phyloP scores from a whole-genome alignment of 2,329 filamentous ascomycete genomes.

The Anisogramma anomala region DNA sequence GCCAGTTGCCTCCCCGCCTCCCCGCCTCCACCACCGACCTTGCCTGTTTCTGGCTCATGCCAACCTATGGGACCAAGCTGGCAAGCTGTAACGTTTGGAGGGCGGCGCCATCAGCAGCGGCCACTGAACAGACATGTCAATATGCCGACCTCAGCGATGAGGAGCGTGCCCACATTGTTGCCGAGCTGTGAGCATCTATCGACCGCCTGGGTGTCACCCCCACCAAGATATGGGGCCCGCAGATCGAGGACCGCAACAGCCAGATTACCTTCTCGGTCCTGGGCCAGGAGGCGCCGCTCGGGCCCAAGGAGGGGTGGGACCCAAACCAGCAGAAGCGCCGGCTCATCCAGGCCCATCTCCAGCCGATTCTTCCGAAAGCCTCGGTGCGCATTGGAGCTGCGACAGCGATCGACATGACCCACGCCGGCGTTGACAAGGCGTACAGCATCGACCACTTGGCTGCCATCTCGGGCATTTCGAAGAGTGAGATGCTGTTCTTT shows the following conservation, averaged over 20 bases:
- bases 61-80: conserved; percentile 30
- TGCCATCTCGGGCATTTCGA: conserved; percentile 22
- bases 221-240: conserved; percentile 27
- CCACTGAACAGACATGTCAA: conserved; percentile 21
- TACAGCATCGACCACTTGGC: conserved; percentile 21
- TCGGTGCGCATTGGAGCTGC: conserved; percentile 31
- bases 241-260: conserved; percentile 30
- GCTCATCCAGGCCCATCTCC: conserved; percentile 27
- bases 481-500: conserved; percentile 30
- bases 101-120: conserved; percentile 20
- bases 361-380: conserved; percentile 24
- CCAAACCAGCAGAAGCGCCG: conserved; percentile 29
- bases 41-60: conserved; percentile 31
- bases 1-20: conserved; percentile 25
- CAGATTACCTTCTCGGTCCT: conserved; percentile 32
- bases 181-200: conserved; percentile 25
- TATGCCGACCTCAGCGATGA: conserved; percentile 28
- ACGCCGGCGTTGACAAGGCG: conserved; percentile 28
- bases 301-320: conserved; percentile 27
- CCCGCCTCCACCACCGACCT: conserved; percentile 24
- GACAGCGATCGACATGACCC: conserved; percentile 29
- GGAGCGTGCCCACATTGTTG: conserved; percentile 21
- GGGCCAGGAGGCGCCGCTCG: conserved; percentile 27
- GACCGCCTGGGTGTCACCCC: conserved; percentile 27
- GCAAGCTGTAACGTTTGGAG: conserved; percentile 28